phyloP scores from a whole-genome alignment of 306 rosid species.

The Quercus robur region DNA sequence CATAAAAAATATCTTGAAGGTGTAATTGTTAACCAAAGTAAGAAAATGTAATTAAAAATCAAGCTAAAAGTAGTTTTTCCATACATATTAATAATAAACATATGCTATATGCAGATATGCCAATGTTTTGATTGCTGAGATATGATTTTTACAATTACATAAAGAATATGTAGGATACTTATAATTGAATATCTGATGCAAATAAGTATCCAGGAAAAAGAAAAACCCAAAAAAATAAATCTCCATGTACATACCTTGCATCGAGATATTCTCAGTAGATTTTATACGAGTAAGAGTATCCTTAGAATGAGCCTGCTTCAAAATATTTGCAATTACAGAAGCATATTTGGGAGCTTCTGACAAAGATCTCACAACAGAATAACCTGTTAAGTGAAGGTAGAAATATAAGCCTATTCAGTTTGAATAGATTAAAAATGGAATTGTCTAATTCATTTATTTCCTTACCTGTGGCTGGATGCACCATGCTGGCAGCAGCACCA shows the following conservation, averaged over 20 bases:
- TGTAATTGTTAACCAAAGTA: not conserved
- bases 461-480: constrained; percentile 97
- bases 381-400: constrained; percentile 49
- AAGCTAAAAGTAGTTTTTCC: not conserved
- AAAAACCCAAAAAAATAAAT: not conserved
- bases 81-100: not conserved
- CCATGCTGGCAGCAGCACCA: constrained; percentile 99
- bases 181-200: not conserved
- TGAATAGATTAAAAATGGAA: constrained; percentile 15
- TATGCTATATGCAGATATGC: not conserved
- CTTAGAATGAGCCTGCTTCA: constrained; percentile 51
- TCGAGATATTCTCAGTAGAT: constrained; percentile 58
- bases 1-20: not conserved
- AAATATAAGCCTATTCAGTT: constrained; percentile 8
- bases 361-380: constrained; percentile 96
- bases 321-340: constrained; percentile 72
- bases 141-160: not conserved
- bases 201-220: not conserved
- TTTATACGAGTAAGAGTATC: constrained; percentile 25
- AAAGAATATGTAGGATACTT: not conserved
- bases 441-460: not conserved
- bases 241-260: constrained; percentile 51
- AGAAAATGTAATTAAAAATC: not conserved
- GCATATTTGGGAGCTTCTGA: constrained; percentile 98
- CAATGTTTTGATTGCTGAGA: not conserved